Percentiles rank a stretch among this genome's conserved stretches.
Evolutionary conservation across 192 early-diverging fungal species (phyloP).

Genomic region (Nowakowskiella sp.): DNA sequence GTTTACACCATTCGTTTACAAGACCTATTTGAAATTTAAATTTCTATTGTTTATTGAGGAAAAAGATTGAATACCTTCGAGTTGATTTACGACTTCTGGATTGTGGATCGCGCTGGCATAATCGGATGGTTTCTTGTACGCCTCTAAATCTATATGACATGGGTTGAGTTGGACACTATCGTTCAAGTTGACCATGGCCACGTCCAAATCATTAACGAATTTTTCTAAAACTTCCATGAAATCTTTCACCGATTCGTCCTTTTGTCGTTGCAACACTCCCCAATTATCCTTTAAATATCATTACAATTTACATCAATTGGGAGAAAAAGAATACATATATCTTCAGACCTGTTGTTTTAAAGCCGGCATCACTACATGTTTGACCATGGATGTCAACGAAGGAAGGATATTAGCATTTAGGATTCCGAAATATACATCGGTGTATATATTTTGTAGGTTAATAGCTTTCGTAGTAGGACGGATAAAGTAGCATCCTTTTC

Average conservation of each 20-base stretch:
- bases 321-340: not conserved
- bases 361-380: conserved; percentile 51
- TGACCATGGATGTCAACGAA: conserved; percentile 48
- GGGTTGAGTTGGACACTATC: conserved; percentile 50
- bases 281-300: conserved; percentile 40
- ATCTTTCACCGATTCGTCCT: conserved; percentile 42
- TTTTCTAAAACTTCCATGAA: conserved; percentile 53
- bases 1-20: conserved; percentile 58
- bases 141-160: conserved; percentile 45
- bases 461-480: conserved; percentile 46
- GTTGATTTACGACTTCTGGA: conserved; percentile 45
- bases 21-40: conserved; percentile 26
- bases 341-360: conserved; percentile 41
- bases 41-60: conserved; percentile 5
- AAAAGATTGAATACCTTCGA: conserved; percentile 38
- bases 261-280: conserved; percentile 44
- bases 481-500: conserved; percentile 51
- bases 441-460: conserved; percentile 42
- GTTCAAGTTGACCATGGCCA: conserved; percentile 60
- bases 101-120: conserved; percentile 48
- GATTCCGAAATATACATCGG: conserved; percentile 47
- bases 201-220: conserved; percentile 52
- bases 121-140: conserved; percentile 48
- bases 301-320: conserved; percentile 3
- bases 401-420: conserved; percentile 45